Evolutionary conservation across 495 filamentous ascomycete species (phyloP), one percentile per base, ranked within the genome.

Genomic region (Parathielavia appendiculata): DNA sequence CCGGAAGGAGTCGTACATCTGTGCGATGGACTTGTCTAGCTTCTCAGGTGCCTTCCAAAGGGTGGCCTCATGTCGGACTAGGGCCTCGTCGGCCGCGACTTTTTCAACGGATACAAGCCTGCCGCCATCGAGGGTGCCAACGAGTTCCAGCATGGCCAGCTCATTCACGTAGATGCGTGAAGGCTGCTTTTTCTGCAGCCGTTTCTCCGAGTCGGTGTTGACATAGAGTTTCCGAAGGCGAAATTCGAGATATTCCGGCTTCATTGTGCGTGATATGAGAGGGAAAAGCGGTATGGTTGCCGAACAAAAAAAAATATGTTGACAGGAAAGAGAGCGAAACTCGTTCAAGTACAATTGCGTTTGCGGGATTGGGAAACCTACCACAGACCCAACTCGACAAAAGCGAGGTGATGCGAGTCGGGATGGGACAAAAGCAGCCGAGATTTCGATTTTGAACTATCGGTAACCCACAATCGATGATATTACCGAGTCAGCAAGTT

Each of bases 1-100:
- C 58, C 87, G 83, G 49, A 90, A 81, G 20, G 76, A 76, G 52
- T 84, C 82, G 23, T 86, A 86, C 53, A 83, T 82, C 69, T 87
- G 84, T 5, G 85, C 76, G 26, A 86, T 76, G 26, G 81, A 75
- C 54, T 79, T 83, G 62, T 85, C 80, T 41, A 87, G 77, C 59
- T 81, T 84, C 58, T 88, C 84, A 5, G 77, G 60, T 19, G 85
- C 81, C 44, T 79, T 76, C 84, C 86, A 89, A 14, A 83, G 81
- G 55, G 87, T 80, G 7, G 84, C 87, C 47, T 82, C 79, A 50
- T 79, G 81, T 8, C 66, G 48, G 6, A 60, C 45, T 0, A 48
- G 44, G 4, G 54, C 54, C 19, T 61, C 66, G 11, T 62, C 61
- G 5, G 48, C 44, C 12, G 62, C 71, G 4, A 72, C 60, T 48